Conservation (phyloP, 129 eudicot species). For the Helianthus annuus region HanXRQr2.0-SUNRISE NC_035435.2:146915056-146915555, state of each 20-base stretch:
- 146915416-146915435: slow-evolving; percentile 77
- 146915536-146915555: slow-evolving; percentile 68
- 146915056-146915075: slow-evolving; percentile 75
- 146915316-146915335: slow-evolving; percentile 77
- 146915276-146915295: neutral
- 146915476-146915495: slow-evolving; percentile 57
- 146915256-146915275: neutral
- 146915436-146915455: slow-evolving; percentile 89
- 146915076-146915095: slow-evolving; percentile 67
- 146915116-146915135: slow-evolving; percentile 9
- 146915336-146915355: slow-evolving; percentile 62
- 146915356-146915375: neutral
- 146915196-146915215: slow-evolving; percentile 96
- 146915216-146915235: slow-evolving; percentile 72
- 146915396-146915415: neutral
- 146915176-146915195: slow-evolving; percentile 89
- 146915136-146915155: slow-evolving; percentile 20
- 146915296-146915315: slow-evolving; percentile 69
- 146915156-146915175: slow-evolving; percentile 78
- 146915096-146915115: neutral
- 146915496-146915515: slow-evolving; percentile 1
- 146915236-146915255: no score
- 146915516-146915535: neutral
- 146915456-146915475: slow-evolving; percentile 76
- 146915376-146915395: neutral